Base-by-base conservation (phyloP, 257 asterid species). In the Salvia miltiorrhiza region DNA sequence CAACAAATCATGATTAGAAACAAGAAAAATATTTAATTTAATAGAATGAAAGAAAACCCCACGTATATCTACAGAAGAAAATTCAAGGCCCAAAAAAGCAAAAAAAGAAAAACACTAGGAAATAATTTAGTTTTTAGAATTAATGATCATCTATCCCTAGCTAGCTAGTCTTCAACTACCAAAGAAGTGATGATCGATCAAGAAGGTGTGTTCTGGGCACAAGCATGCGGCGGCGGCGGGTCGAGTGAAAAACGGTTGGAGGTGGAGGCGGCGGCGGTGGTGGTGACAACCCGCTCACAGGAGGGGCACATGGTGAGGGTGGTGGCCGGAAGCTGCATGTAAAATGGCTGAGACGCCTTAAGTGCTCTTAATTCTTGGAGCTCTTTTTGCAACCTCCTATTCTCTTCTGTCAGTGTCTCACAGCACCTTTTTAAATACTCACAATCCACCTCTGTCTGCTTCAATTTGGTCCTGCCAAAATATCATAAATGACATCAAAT, bases 271-370 rank as follows among this genome's bases (percentile, higher is more conserved):
- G 82, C 0, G 62, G 80, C 4, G 71, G 85, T 4, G 74, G 85
- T 56, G 66, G 95, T 16, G 65, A 74, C 86, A 1, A 87, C 90
- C 71, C 93, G 86, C 41, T 88, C 93, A 43, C 98, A 92, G 4
- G 98, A 87, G 0, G 98, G 98, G 28, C 98, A 89, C 92, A 92
- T 92, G 7, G 96, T 88, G 65, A 92, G 96, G 39, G 98, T 90
- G 12, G 98, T 90, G 17, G 98, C 79, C 5, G 98, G 98, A 10
- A 76, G 86, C n/a, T 92, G 97, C 93, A 84, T 86, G 85, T 85
- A 90, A 50, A 90, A 90, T 17, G 97, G 97, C 69, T 86, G 88
- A 8, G 97, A 83, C 9, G 95, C 79, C 28, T 89, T 92, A 20
- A 92, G 86, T 8, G 96, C 89, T 79, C 93, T 84, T 72, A 92